Base-by-base conservation (phyloP, 1,139 yeast species). In the Sugiyamaella xylanicola region DNA sequence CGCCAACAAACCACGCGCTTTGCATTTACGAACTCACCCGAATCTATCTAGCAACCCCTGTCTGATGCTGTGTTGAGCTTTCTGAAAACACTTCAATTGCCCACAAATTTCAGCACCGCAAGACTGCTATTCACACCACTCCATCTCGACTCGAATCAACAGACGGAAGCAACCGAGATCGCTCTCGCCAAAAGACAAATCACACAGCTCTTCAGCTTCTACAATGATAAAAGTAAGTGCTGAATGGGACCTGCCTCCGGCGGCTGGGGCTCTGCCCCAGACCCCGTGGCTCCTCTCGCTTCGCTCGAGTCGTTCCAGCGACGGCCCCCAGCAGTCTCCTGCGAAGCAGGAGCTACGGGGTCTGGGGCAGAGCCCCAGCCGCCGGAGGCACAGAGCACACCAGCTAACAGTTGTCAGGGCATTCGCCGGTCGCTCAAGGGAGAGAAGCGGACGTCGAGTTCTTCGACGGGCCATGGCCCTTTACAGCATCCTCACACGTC, bases 401-500 rank as follows among this genome's bases (percentile, higher is more conserved):
- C 20, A 17, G 11, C 21, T 17, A 48, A 40, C 44, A 13, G 5
- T 9, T 29, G 13, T 17, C 53, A 69, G 72, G 73, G 74, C 51
- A 54, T 70, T 35, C 66, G 74, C 55, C 68, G 72, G 50, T 70
- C 74, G 19, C 63, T 71, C 43, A 69, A 69, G 57, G 71, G 73
- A 50, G 73, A 67, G 46, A 69, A 68, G 50, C 64, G 72, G 39
- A 52, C 67, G 21, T 67, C 71, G 17, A 36, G 48, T 15, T 43
- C 53, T 3, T 42, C 48, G n/a, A 15, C 55, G n/a, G 21, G 27
- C 21, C 19, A 46, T 13, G 36, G 45, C 16, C 32, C 4, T 17
- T n/a, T 27, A 11, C 37, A 32, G 1, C 45, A 47, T 25, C 44
- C 54, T 13, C 57, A 36, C 36, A 36, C 48, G 25, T 46, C 52